These are phyloP conservation scores for Penicillium subrubescens DNA, from an alignment of 495 filamentous ascomycete genomes.

Conservation along the genomic window DNA sequence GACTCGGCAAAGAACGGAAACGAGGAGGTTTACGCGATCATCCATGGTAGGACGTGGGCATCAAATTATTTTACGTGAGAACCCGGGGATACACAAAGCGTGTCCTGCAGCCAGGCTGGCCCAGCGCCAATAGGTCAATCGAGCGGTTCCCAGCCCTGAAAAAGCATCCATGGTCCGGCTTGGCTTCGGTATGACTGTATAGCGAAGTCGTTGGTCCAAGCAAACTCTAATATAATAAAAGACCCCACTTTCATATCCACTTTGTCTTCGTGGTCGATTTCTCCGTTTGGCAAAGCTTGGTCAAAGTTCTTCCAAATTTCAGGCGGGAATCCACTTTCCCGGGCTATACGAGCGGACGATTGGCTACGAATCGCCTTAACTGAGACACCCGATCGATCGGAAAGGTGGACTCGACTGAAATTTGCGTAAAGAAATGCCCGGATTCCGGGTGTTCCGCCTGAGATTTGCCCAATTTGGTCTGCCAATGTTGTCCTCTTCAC, in stretches of 20 bases:
- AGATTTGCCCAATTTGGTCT: background rate
- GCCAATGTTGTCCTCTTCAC: background rate
- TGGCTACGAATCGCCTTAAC: background rate
- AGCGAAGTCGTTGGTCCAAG: background rate
- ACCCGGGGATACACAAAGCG: background rate
- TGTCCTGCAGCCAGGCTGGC: background rate
- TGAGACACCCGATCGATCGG: constrained; percentile 12
- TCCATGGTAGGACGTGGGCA: background rate
- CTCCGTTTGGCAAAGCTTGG: background rate
- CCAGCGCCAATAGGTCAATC: background rate
- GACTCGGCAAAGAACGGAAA: background rate
- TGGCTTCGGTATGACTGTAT: background rate
- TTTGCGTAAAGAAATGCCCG: background rate
- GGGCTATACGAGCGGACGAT: background rate
- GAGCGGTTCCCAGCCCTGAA: background rate
- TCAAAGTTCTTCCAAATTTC: background rate
- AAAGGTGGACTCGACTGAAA: background rate
- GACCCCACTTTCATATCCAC: background rate
- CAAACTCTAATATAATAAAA: background rate
- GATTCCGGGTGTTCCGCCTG: background rate
- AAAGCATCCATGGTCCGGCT: constrained; percentile 1
- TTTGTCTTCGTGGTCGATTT: background rate
- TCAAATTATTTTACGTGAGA: background rate
- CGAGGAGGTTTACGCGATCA: background rate
- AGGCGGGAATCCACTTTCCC: background rate